Conservation (phyloP, 257 asterid species). For the Nyctanthes arbortristis region DNA sequence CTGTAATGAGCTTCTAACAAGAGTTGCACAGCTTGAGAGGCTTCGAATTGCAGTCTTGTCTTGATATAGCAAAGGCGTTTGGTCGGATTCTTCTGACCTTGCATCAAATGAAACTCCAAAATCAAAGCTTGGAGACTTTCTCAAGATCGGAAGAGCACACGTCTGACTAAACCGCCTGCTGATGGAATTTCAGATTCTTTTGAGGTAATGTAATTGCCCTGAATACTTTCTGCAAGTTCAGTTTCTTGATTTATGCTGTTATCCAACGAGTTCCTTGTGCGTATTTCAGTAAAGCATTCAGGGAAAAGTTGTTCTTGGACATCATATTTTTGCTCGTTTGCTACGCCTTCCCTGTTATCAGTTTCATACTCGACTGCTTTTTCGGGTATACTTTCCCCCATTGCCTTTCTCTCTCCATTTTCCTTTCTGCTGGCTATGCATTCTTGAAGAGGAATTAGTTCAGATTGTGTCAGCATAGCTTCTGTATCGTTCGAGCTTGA, state of each 20-base stretch:
- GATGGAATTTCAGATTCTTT: conserved; percentile 20
- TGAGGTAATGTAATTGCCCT: too few species aligned
- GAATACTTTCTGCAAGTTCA: conserved; percentile 14
- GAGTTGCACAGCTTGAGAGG: conserved; percentile 41
- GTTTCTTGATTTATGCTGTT: background rate
- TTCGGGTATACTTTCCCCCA: conserved; percentile 11
- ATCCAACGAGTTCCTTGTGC: background rate
- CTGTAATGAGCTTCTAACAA: conserved; percentile 28
- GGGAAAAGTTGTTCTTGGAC: background rate
- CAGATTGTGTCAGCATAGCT: conserved; percentile 13
- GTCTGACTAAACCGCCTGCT: background rate
- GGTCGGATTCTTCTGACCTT: conserved; percentile 59
- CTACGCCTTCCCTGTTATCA: background rate
- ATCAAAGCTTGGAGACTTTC: conserved; percentile 69
- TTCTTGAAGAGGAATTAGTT: conserved; percentile 9
- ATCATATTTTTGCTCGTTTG: background rate
- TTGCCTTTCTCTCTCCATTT: conserved; percentile 13
- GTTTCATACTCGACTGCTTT: conserved; percentile 19
- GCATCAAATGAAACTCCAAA: conserved; percentile 47
- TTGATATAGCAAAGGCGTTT: conserved; percentile 61
- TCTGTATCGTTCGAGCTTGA: conserved; percentile 9
- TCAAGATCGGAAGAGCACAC: conserved; percentile 32
- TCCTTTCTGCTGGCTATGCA: background rate
- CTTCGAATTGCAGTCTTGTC: conserved; percentile 54
- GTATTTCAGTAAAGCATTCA: too few species aligned